Percentiles rank a stretch among this genome's conserved stretches.
Conservation (phyloP, 805 yeast species). For the Priceomyces medius region DNA sequence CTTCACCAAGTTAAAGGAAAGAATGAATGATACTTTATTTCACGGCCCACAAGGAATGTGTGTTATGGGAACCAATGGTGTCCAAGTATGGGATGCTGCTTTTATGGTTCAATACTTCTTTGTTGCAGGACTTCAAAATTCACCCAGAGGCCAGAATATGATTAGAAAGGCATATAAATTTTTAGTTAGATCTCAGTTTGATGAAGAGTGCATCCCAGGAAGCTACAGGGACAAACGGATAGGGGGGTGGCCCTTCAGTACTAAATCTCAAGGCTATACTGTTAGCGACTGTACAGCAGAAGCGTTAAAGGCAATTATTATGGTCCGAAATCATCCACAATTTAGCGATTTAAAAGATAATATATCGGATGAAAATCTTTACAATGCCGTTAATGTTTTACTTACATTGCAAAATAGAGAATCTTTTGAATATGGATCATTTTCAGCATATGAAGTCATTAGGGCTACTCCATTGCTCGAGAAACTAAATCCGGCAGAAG, state of each 20-base stretch:
- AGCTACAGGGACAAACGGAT: conserved; percentile 77
- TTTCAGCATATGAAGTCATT: conserved; percentile 85
- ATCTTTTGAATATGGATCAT: conserved; percentile 81
- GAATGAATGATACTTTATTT: conserved; percentile 75
- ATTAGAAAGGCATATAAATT: conserved; percentile 69
- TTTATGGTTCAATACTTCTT: conserved; percentile 84
- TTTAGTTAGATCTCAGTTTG: conserved; percentile 80
- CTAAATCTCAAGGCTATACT: conserved; percentile 93
- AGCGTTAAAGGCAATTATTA: conserved; percentile 86
- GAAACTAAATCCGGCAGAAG: conserved; percentile 90
- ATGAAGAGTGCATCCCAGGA: conserved; percentile 71
- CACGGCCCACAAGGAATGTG: conserved; percentile 90
- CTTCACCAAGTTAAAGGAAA: conserved; percentile 52
- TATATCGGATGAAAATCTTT: conserved; percentile 53
- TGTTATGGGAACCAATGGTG: conserved; percentile 96
- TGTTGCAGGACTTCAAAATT: conserved; percentile 72
- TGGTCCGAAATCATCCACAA: conserved; percentile 71
- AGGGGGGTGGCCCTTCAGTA: conserved; percentile 97
- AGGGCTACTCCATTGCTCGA: conserved; percentile 80
- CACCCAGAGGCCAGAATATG: conserved; percentile 61
- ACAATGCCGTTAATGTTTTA: conserved; percentile 73
- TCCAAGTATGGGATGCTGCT: conserved; percentile 96
- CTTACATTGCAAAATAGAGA: conserved; percentile 77
- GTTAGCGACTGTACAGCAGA: conserved; percentile 98
- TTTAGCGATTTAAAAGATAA: conserved; percentile 50